Evolutionary conservation across 495 filamentous ascomycete species (phyloP), one percentile per base, ranked within the genome.

Genomic region (Neurospora sp.): DNA sequence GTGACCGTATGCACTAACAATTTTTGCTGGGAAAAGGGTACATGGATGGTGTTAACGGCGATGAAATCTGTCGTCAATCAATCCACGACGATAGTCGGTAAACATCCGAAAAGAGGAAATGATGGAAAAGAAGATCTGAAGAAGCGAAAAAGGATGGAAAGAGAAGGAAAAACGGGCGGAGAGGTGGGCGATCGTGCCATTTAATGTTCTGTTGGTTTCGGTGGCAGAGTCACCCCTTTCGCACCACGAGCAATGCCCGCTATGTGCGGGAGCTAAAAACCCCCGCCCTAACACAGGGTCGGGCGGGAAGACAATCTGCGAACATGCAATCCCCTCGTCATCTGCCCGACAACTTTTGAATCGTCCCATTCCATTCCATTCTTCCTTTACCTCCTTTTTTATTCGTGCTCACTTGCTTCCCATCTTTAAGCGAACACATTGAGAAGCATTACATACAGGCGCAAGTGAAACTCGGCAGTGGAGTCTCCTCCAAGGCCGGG

Each of bases 181-280:
- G 75, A 80, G 79, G 83, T 78, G 84, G 83, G 79, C 73, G 81
- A 82, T 81, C 79, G 82, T 80, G 78, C 77, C 77, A 80, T 83
- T 81, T 82, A 77, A 81, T 78, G 79, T 80, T 62, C 76, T 76
- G 78, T 74, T 79, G 74, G 74, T 77, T 78, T 74, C 78, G 80
- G 78, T 77, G 79, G 71, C 74, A 72, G 79, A 80, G 78, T 80
- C 78, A 34, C 54, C 54, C 54, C 54, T 62, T 62, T 31, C 39
- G 43, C 43, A 42, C 39, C 39, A 42, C 39, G 15, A 42, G 39
- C 43, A 45, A 15, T 69, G 37, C 31, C 42, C 28, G 45, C 45
- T 21, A 36, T 59, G 43, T 39, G 37, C 39, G 39, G 42, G 31
- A 36, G 21, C 71, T 66, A 71, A 71, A 71, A 71, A 9, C n/a